Percentiles rank a stretch among this genome's conserved stretches.
phyloP scores from a whole-genome alignment of 2,329 filamentous ascomycete species.

The Neofusicoccum cordaticola region DNA sequence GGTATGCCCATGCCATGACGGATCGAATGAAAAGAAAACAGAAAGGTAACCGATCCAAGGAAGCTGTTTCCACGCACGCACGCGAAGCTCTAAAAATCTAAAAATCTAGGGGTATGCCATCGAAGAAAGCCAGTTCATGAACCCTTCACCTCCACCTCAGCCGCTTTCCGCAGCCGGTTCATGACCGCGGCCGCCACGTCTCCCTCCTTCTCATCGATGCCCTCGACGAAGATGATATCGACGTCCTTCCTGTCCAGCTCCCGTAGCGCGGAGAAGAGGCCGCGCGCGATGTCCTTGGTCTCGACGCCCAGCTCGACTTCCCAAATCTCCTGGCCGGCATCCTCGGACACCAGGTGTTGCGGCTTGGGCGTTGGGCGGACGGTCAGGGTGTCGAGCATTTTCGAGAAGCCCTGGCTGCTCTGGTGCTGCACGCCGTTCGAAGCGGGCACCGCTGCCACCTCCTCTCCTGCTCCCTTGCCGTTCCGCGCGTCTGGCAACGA shows the following conservation, averaged over 20 bases:
- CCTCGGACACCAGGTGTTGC: background rate
- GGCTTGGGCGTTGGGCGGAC: conserved; percentile 4
- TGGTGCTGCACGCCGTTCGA: background rate
- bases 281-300: conserved; percentile 73
- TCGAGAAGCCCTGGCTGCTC: conserved; percentile 23
- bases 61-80: too few relatives aligned
- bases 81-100: too few relatives aligned
- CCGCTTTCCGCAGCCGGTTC: conserved; percentile 51
- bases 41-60: too few relatives aligned
- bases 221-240: conserved; percentile 86
- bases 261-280: conserved; percentile 81
- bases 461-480: background rate
- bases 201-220: conserved; percentile 65
- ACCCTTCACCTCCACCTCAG: conserved; percentile 22
- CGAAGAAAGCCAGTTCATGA: background rate
- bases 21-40: too few relatives aligned
- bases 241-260: conserved; percentile 78
- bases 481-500: background rate
- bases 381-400: conserved; percentile 33
- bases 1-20: too few relatives aligned
- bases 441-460: background rate
- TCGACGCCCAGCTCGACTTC: conserved; percentile 72
- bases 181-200: conserved; percentile 73
- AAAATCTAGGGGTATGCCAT: too few relatives aligned
- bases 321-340: conserved; percentile 42